Percentiles rank a stretch among this genome's conserved stretches.
Evolutionary conservation across 1,284 basidiomycete genomes (phyloP).

Genomic region (Naganishia liquefaciens): DNA sequence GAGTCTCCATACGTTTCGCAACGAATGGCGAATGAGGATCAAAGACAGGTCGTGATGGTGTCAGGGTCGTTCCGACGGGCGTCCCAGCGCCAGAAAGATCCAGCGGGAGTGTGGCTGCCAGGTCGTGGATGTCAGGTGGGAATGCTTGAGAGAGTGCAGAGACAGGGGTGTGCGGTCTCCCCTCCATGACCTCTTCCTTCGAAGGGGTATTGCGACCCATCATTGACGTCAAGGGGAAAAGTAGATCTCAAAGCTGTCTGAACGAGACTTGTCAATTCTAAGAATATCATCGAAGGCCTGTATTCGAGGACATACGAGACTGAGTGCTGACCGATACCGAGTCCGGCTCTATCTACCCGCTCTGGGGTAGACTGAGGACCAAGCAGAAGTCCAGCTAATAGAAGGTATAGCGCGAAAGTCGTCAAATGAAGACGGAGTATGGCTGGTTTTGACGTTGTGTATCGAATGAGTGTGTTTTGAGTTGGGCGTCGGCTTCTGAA

Average conservation of each 20-base stretch:
- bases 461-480: no score
- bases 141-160: conserved; percentile 22
- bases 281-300: no score
- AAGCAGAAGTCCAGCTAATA: no score
- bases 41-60: conserved; percentile 27
- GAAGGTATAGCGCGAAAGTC: no score
- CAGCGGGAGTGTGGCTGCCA: conserved; percentile 4
- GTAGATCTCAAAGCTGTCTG: background rate
- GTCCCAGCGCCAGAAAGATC: conserved; percentile 13
- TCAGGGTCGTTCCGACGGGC: conserved; percentile 8
- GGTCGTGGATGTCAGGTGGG: conserved; percentile 17
- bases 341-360: no score
- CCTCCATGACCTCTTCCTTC: background rate
- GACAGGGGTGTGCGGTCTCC: conserved; percentile 9
- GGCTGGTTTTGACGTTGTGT: no score
- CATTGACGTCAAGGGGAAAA: background rate
- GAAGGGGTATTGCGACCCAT: background rate
- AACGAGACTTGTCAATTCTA: no score
- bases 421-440: no score
- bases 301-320: no score
- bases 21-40: conserved; percentile 33
- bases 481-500: background rate
- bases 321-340: no score
- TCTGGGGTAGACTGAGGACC: no score
- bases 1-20: conserved; percentile 11